A percentile compares a stretch with the other conserved stretches of the same genome.
phyloP scores from a whole-genome alignment of 2,329 filamentous ascomycete species.

The Fusarium cicatricum region DNA sequence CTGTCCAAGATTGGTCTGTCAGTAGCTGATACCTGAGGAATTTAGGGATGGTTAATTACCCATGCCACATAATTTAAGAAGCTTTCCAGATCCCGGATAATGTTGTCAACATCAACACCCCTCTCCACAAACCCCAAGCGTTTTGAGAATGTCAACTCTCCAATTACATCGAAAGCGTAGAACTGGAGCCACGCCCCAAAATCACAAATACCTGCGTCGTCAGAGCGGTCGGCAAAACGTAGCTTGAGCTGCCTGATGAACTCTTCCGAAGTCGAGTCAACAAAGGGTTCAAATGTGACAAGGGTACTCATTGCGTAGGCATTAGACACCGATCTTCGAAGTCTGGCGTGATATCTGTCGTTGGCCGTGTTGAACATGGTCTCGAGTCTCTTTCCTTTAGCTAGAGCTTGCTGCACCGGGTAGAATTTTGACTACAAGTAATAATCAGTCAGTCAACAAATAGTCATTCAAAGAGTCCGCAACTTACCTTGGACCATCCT shows the following conservation, averaged over 20 bases:
- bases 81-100: constrained; percentile 68
- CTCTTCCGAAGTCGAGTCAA: constrained; percentile 43
- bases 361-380: constrained; percentile 50
- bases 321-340: constrained; percentile 49
- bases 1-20: constrained; percentile 45
- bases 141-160: constrained; percentile 78
- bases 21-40: no score
- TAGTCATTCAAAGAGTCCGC: no score
- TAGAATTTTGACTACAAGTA: constrained; percentile 5
- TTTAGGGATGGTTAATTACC: no score
- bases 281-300: constrained; percentile 49
- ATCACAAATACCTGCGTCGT: constrained; percentile 47
- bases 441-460: no score
- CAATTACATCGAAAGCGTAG: constrained; percentile 83
- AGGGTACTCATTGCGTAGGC: constrained; percentile 53
- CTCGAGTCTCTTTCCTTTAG: constrained; percentile 40
- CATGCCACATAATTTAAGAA: constrained; percentile 76
- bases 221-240: constrained; percentile 1
- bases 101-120: constrained; percentile 77
- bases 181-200: constrained; percentile 78
- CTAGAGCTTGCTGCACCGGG: constrained; percentile 40
- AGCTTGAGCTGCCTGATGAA: constrained; percentile 22
- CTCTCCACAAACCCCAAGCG: constrained; percentile 77
- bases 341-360: constrained; percentile 50
- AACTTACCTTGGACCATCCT: constrained; percentile 12